Evolutionary conservation across 2,329 filamentous ascomycete genomes (phyloP).

Genomic region (Colletotrichum scovillei): DNA sequence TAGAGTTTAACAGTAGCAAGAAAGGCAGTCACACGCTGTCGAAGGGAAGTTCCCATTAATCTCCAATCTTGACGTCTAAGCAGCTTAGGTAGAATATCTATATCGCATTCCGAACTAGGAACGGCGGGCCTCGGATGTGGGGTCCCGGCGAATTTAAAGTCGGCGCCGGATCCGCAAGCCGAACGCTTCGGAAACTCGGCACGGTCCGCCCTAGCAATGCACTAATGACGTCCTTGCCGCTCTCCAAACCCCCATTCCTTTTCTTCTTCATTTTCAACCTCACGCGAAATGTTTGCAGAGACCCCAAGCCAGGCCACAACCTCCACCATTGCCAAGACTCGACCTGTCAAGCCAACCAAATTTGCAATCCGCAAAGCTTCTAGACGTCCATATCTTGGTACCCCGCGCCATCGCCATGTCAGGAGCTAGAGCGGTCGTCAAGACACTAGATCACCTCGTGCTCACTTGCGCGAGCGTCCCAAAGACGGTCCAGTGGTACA

Average conservation of each 20-base stretch:
- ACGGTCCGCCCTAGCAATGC: not conserved
- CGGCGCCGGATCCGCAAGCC: conserved; percentile 14
- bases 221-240: conserved; percentile 8
- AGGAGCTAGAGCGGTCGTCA: conserved; percentile 43
- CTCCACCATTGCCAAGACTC: not conserved
- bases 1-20: too few relatives aligned
- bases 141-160: conserved; percentile 7
- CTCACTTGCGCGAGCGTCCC: conserved; percentile 65
- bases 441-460: conserved; percentile 69
- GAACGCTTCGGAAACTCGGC: conserved; percentile 20
- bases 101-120: not conserved
- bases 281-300: not conserved
- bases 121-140: not conserved
- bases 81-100: too few relatives aligned
- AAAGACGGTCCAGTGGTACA: conserved; percentile 65
- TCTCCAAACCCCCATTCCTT: not conserved
- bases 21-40: too few relatives aligned
- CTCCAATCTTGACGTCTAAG: too few relatives aligned
- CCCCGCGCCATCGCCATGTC: not conserved
- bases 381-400: not conserved
- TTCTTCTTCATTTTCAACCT: not conserved
- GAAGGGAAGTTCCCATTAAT: too few relatives aligned
- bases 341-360: too few relatives aligned
- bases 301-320: not conserved
- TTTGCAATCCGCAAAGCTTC: not conserved